Percentiles rank a stretch among this genome's conserved stretches.
These are phyloP conservation scores for Paecilomyces niveus DNA, from an alignment of 2,329 filamentous ascomycete species.

Conservation along the genomic window DNA sequence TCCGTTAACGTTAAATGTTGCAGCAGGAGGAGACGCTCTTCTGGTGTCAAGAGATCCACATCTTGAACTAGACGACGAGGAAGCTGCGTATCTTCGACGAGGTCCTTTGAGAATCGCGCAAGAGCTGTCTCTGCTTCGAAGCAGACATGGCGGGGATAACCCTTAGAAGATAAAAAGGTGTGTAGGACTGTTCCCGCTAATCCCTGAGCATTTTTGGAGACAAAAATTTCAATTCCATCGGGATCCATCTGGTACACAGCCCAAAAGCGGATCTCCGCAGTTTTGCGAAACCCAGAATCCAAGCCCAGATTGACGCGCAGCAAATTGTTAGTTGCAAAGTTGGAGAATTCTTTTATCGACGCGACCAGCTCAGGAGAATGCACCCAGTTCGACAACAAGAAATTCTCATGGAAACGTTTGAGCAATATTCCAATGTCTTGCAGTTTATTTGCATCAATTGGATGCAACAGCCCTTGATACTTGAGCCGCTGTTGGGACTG, in stretches of 20 bases:
- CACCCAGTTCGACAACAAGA: conserved; percentile 12
- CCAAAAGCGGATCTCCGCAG: conserved; percentile 33
- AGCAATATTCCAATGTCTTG: conserved; percentile 26
- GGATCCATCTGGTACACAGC: conserved; percentile 30
- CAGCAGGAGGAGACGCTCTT: conserved; percentile 33
- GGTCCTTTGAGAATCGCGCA: conserved; percentile 26
- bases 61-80: conserved; percentile 36
- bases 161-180: conserved; percentile 38
- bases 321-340: conserved; percentile 18
- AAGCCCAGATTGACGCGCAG: conserved; percentile 29
- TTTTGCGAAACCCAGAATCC: conserved; percentile 35
- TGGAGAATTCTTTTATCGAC: conserved; percentile 23
- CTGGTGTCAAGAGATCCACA: conserved; percentile 35
- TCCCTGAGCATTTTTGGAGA: conserved; percentile 39
- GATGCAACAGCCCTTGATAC: conserved; percentile 34
- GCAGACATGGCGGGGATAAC: conserved; percentile 31
- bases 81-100: conserved; percentile 21
- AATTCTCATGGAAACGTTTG: conserved; percentile 21
- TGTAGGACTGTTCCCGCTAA: conserved; percentile 38
- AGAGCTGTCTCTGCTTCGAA: conserved; percentile 33
- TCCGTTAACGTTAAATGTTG: conserved; percentile 29
- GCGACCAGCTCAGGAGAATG: conserved; percentile 14
- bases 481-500: conserved; percentile 38
- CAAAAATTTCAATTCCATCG: conserved; percentile 31
- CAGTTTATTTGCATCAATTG: conserved; percentile 26